These are phyloP conservation scores for Amauroascus niger DNA, from an alignment of 2,329 filamentous ascomycete genomes.

Conservation along the genomic window DNA sequence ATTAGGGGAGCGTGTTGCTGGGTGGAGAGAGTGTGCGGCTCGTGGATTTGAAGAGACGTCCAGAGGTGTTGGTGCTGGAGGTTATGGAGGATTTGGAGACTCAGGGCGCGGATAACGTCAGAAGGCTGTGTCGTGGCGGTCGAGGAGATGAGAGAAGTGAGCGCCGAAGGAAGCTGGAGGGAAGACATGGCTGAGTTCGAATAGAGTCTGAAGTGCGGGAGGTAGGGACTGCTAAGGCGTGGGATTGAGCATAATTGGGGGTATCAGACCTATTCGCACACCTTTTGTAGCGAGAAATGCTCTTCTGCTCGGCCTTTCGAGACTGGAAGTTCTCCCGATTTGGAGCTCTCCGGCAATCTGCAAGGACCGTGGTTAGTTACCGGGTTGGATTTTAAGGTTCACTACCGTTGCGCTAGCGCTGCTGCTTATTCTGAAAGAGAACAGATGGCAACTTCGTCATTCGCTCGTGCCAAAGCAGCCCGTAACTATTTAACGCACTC, in stretches of 20 bases:
- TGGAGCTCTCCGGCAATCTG: neutral
- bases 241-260: neutral
- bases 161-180: conserved; percentile 27
- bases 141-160: conserved; percentile 33
- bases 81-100: conserved; percentile 53
- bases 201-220: neutral
- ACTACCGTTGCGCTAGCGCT: conserved; percentile 13
- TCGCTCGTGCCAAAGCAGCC: conserved; percentile 11
- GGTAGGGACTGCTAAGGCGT: neutral
- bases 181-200: neutral
- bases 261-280: neutral
- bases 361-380: no score
- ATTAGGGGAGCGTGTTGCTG: conserved; percentile 43
- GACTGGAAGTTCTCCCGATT: no score
- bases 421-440: conserved; percentile 22
- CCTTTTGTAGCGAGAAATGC: no score
- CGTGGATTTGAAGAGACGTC: conserved; percentile 47
- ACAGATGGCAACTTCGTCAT: conserved; percentile 29
- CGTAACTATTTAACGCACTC: no score
- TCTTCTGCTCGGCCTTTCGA: no score
- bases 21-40: conserved; percentile 21
- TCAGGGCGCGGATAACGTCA: conserved; percentile 37
- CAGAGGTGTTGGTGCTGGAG: conserved; percentile 55
- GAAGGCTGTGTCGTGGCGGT: conserved; percentile 20
- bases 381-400: conserved; percentile 1